Conservation (phyloP, 176 grass and related monocot species). For the Stipa capillata region DNA sequence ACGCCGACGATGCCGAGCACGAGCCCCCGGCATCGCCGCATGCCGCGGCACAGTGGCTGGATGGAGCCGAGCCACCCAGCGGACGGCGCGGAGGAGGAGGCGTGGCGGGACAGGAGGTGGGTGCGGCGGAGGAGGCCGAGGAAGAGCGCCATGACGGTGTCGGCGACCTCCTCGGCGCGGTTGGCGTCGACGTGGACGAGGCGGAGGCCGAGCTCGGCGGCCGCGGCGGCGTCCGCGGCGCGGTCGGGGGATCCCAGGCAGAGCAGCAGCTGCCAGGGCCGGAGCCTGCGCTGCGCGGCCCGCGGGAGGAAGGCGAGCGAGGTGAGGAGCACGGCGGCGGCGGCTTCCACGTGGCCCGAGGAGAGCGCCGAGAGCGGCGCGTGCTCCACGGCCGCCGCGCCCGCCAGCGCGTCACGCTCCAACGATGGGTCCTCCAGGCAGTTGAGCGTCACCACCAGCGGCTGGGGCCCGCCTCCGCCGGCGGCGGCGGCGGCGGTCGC, state of each 20-base stretch:
- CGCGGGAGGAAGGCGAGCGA: slow-evolving; percentile 85
- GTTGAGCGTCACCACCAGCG: slow-evolving; percentile 68
- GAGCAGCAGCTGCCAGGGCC: slow-evolving; percentile 87
- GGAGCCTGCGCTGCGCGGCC: slow-evolving; percentile 72
- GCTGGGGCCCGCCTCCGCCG: slow-evolving; percentile 3
- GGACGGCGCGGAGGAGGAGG: slow-evolving; percentile 34
- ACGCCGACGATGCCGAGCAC: slow-evolving; percentile 70
- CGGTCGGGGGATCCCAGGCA: slow-evolving; percentile 78
- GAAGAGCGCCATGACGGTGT: slow-evolving; percentile 94
- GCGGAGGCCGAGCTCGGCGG: slow-evolving; percentile 78
- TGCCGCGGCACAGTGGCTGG: slow-evolving; percentile 76
- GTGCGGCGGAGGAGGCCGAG: slow-evolving; percentile 79
- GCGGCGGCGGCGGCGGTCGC: background rate
- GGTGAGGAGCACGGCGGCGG: slow-evolving; percentile 59
- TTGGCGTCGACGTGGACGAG: slow-evolving; percentile 74
- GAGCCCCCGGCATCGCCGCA: slow-evolving; percentile 83
- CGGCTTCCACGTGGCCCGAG: slow-evolving; percentile 51
- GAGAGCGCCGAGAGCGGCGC: slow-evolving; percentile 55
- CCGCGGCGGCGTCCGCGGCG: slow-evolving; percentile 51
- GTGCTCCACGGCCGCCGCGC: slow-evolving; percentile 65
- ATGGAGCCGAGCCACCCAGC: slow-evolving; percentile 76
- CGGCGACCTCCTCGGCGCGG: slow-evolving; percentile 76
- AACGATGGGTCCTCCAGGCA: slow-evolving; percentile 71
- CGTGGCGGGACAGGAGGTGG: slow-evolving; percentile 69
- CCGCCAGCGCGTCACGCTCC: slow-evolving; percentile 60